Evolutionary conservation across 2,329 filamentous ascomycete genomes (phyloP).

Genomic region (Calycina herbarum): DNA sequence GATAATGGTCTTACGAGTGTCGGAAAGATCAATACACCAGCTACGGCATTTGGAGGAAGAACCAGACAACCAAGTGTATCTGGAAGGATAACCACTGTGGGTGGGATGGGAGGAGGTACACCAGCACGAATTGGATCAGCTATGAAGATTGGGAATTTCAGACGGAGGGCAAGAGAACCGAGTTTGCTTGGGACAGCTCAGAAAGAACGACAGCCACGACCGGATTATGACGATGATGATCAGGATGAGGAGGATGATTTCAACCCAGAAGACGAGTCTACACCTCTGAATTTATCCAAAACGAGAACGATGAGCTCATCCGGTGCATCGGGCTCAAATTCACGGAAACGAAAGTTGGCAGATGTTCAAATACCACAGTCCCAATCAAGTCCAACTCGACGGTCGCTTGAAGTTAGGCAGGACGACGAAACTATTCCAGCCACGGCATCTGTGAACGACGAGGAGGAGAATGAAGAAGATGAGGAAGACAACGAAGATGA

Average conservation of each 20-base stretch:
- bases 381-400: conserved; percentile 28
- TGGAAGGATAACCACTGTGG: conserved; percentile 26
- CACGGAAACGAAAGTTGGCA: conserved; percentile 55
- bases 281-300: conserved; percentile 57
- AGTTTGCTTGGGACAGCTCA: conserved; percentile 54
- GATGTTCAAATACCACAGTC: conserved; percentile 33
- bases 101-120: conserved; percentile 32
- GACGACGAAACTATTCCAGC: conserved; percentile 31
- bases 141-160: conserved; percentile 58
- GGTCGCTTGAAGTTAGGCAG: conserved; percentile 17
- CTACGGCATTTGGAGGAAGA: conserved; percentile 35
- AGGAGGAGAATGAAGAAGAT: conserved; percentile 26
- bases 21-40: conserved; percentile 31
- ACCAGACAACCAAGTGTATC: conserved; percentile 40
- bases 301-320: conserved; percentile 39
- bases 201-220: conserved; percentile 39
- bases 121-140: conserved; percentile 38
- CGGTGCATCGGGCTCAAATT: conserved; percentile 39
- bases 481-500: conserved; percentile 23
- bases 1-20: conserved; percentile 32
- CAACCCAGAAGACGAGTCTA: conserved; percentile 66
- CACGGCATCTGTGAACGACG: conserved; percentile 27
- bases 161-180: conserved; percentile 57
- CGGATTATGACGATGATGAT: conserved; percentile 45
- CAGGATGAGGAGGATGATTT: conserved; percentile 51